Evolutionary conservation across 176 grass and related monocot genomes (phyloP).

Genomic region (Otatea glauca): DNA sequence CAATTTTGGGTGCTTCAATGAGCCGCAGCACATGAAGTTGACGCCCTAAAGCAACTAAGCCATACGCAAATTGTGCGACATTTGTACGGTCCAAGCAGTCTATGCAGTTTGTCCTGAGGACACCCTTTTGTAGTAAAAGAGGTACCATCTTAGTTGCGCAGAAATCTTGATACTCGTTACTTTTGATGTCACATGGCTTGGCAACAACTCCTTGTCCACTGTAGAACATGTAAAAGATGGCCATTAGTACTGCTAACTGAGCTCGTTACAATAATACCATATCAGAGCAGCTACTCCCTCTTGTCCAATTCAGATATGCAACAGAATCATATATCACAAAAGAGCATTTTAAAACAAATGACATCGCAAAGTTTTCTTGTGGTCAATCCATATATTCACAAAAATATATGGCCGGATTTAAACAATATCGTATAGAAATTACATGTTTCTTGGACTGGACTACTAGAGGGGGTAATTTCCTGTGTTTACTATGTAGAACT

Average conservation of each 20-base stretch:
- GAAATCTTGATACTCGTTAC: constrained; percentile 17
- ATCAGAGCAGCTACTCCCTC: background rate
- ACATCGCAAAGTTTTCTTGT: background rate
- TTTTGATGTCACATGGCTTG: constrained; percentile 34
- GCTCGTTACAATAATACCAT: constrained; percentile 12
- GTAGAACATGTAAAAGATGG: constrained; percentile 40
- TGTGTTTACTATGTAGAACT: background rate
- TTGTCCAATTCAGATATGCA: background rate
- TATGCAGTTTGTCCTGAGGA: constrained; percentile 97
- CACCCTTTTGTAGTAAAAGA: constrained; percentile 78
- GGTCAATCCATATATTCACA: background rate
- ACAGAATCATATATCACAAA: background rate
- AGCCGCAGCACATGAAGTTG: constrained; percentile 78
- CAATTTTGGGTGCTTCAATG: constrained; percentile 63
- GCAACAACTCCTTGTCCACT: constrained; percentile 44
- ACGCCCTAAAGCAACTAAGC: constrained; percentile 77
- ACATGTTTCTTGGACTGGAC: background rate
- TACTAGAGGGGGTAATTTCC: background rate
- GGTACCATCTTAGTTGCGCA: constrained; percentile 43
- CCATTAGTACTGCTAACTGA: constrained; percentile 30
- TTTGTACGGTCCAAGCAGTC: constrained; percentile 99
- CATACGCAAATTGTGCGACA: constrained; percentile 93
- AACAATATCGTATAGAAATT: background rate
- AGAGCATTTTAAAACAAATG: background rate
- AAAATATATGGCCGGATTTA: constrained; percentile 2